Base-by-base conservation (phyloP, 768 basidiomycete species). In the Cystoderma amianthinum region DNA sequence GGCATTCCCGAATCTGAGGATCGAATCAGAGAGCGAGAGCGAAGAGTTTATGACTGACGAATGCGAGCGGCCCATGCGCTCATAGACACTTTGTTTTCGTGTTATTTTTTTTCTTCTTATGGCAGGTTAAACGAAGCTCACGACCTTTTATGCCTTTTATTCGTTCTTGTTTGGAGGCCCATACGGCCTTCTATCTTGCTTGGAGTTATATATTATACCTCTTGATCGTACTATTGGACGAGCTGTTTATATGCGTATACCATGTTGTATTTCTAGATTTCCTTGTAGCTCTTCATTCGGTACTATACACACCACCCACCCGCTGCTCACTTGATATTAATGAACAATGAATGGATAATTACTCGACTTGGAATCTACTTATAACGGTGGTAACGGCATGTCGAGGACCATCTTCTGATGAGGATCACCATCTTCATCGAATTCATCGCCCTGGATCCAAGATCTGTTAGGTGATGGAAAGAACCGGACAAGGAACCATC, bases 401-500 rank as follows among this genome's bases (percentile, higher is more conserved):
- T 62, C 67, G 50, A 72, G 61, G 45, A 81, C 70, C 87, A 91
- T 87, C 62, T 78, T 81, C 58, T 90, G 87, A 72, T 92, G 88
- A 44, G 85, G 87, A 54, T 76, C 87, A 22, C 87, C 88, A 43
- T 85, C 89, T 63, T 82, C 85, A 60, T 85, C 83, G 64, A 85
- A 88, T 58, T 78, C 74, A 18, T 72, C 71, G 47, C 82, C 83
- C 81, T 88, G 59, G 23, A 41, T 57, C 44, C 34, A 38, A n/a
- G n/a, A n/a, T n/a, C n/a, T n/a, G n/a, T n/a, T n/a, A n/a, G n/a
- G n/a, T n/a, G n/a, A n/a, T n/a, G n/a, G n/a, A n/a, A n/a, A n/a
- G n/a, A n/a, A n/a, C n/a, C n/a, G n/a, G n/a, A n/a, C n/a, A n/a
- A n/a, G 38, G 38, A 21, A 42, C 44, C 43, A 24, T 24, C 37